Conservation (phyloP, 257 asterid species). For the Anisodus tanguticus region DNA sequence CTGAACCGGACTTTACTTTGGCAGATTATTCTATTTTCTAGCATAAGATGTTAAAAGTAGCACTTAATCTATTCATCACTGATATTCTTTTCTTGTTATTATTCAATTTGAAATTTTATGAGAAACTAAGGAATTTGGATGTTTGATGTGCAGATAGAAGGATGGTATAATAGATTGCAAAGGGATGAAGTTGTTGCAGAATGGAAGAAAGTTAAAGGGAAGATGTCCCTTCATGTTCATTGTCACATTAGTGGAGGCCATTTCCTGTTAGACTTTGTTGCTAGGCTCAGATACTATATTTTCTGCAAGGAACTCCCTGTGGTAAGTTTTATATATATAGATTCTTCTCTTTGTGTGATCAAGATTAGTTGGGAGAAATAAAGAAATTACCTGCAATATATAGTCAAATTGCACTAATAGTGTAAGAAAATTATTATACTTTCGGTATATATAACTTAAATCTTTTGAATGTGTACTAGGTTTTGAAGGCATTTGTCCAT, state of each 20-base stretch:
- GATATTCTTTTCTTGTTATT: background rate
- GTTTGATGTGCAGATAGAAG: constrained; percentile 66
- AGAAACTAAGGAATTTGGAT: background rate
- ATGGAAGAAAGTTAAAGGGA: constrained; percentile 86
- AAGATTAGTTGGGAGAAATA: background rate
- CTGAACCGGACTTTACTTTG: background rate
- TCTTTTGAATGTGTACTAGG: constrained; percentile 45
- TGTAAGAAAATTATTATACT: too few relatives aligned
- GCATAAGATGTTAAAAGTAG: background rate
- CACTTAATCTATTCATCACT: background rate
- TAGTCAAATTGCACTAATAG: too few relatives aligned
- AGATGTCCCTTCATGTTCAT: constrained; percentile 92
- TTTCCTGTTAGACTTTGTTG: constrained; percentile 63
- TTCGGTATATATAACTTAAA: background rate
- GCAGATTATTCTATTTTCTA: background rate
- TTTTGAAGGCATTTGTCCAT: constrained; percentile 79
- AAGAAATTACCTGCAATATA: too few relatives aligned
- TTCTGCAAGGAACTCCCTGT: constrained; percentile 93
- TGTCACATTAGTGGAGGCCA: constrained; percentile 97
- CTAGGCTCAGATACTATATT: constrained; percentile 74
- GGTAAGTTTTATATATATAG: constrained; percentile 43
- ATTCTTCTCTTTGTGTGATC: background rate
- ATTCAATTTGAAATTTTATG: background rate
- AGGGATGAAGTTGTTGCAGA: constrained; percentile 96
- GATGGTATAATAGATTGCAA: constrained; percentile 86